Conservation (phyloP, 2,329 filamentous ascomycete genomes). For the Seiridium cupressi region DNA sequence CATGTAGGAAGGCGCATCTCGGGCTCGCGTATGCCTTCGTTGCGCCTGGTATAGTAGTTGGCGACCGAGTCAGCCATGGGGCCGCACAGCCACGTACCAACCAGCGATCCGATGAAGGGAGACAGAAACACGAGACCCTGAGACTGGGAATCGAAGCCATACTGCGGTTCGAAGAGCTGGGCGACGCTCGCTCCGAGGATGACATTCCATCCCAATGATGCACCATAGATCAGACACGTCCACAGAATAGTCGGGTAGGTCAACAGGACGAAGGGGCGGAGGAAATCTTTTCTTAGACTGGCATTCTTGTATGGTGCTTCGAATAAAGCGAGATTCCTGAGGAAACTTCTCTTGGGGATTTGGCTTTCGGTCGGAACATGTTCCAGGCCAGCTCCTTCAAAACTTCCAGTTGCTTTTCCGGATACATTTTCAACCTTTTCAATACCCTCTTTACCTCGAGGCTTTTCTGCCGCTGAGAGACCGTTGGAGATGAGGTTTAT, state of each 20-base stretch:
- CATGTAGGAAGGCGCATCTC: slow-evolving; percentile 33
- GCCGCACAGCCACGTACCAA: slow-evolving; percentile 39
- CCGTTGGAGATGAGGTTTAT: neutral
- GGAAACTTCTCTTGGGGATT: slow-evolving; percentile 21
- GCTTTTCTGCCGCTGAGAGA: neutral
- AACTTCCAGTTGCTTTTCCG: neutral
- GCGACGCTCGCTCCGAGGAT: slow-evolving; percentile 28
- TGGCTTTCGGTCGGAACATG: neutral
- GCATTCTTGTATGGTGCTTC: slow-evolving; percentile 20
- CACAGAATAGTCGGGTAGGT: slow-evolving; percentile 28
- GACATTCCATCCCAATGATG: slow-evolving; percentile 26
- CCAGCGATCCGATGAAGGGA: slow-evolving; percentile 37
- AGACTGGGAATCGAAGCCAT: slow-evolving; percentile 25
- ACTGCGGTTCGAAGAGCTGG: slow-evolving; percentile 27
- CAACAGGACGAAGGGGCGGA: slow-evolving; percentile 28
- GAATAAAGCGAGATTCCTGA: slow-evolving; percentile 24
- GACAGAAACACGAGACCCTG: slow-evolving; percentile 31
- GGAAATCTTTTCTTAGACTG: slow-evolving; percentile 22
- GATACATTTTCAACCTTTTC: neutral
- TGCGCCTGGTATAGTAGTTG: slow-evolving; percentile 35
- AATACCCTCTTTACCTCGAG: neutral
- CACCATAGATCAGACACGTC: slow-evolving; percentile 27
- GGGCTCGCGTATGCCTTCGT: slow-evolving; percentile 42
- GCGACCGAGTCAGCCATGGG: slow-evolving; percentile 40
- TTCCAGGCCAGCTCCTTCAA: neutral